These are phyloP conservation scores for Fusarium albidum DNA, from an alignment of 2,329 filamentous ascomycete genomes.

Conservation along the genomic window DNA sequence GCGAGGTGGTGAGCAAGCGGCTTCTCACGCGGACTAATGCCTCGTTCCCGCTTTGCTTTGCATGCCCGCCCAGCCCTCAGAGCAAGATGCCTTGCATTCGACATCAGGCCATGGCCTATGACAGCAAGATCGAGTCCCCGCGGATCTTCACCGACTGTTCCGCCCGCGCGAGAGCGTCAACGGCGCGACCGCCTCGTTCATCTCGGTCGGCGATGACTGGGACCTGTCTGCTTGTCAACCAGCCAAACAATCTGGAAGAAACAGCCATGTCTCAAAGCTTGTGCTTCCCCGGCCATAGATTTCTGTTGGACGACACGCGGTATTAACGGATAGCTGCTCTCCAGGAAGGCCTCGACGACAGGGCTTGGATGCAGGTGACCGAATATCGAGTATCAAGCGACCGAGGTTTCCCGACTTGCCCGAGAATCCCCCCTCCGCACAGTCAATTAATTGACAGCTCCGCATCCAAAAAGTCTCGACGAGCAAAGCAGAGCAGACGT, in stretches of 20 bases:
- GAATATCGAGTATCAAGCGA: constrained; percentile 18
- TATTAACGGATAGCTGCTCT: constrained; percentile 23
- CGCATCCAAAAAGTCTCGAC: constrained; percentile 18
- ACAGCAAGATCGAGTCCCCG: constrained; percentile 20
- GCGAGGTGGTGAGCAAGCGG: constrained; percentile 17
- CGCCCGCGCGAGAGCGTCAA: constrained; percentile 25
- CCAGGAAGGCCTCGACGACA: constrained; percentile 21
- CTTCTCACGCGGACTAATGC: constrained; percentile 37
- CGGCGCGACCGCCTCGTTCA: constrained; percentile 23
- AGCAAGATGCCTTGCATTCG: constrained; percentile 35
- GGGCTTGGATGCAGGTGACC: constrained; percentile 25
- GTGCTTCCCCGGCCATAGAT: constrained; percentile 4
- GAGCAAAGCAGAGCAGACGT: constrained; percentile 21
- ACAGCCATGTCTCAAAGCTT: constrained; percentile 29
- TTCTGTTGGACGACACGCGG: constrained; percentile 22
- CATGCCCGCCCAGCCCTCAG: constrained; percentile 36
- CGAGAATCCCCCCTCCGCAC: constrained; percentile 9
- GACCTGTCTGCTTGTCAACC: constrained; percentile 15
- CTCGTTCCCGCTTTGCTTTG: constrained; percentile 38
- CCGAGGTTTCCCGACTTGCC: constrained; percentile 22
- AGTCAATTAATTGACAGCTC: constrained; percentile 19
- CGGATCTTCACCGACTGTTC: constrained; percentile 41
- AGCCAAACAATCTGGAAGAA: constrained; percentile 19
- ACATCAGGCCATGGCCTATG: constrained; percentile 27
- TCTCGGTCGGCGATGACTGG: constrained; percentile 23